Evolutionary conservation across 306 rosid species (phyloP).

Genomic region (Cicer judaicum): DNA sequence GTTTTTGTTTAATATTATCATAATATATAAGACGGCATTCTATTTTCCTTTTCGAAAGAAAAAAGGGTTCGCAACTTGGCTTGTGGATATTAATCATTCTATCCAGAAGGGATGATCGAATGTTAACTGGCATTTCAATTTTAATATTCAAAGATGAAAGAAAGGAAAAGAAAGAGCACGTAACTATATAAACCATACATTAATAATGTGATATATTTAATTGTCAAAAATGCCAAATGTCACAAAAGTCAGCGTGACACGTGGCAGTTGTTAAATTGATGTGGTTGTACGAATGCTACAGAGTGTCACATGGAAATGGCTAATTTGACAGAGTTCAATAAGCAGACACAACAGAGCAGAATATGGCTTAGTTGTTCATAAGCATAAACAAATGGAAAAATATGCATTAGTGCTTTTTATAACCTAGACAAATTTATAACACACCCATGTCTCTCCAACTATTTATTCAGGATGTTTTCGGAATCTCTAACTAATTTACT

Average conservation of each 20-base stretch:
- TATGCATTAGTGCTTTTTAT: constrained; percentile 34
- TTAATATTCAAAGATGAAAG: constrained; percentile 35
- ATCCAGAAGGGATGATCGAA: constrained; percentile 44
- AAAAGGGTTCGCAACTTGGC: constrained; percentile 40
- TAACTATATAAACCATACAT: constrained; percentile 41
- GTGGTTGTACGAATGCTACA: constrained; percentile 22
- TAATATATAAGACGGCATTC: not conserved
- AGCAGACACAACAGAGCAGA: constrained; percentile 46
- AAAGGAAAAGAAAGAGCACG: constrained; percentile 5
- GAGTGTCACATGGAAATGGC: constrained; percentile 49
- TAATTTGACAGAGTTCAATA: constrained; percentile 40
- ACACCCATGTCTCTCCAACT: constrained; percentile 52
- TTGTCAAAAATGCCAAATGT: constrained; percentile 25
- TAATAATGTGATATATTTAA: constrained; percentile 4
- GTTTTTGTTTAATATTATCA: not conserved
- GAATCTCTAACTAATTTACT: not conserved
- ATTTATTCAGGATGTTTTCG: not conserved
- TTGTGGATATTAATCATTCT: constrained; percentile 46
- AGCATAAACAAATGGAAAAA: constrained; percentile 43
- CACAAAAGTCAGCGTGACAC: constrained; percentile 36
- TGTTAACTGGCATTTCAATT: constrained; percentile 57
- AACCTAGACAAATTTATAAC: constrained; percentile 42
- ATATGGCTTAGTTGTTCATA: constrained; percentile 57
- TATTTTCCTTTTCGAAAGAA: constrained; percentile 17
- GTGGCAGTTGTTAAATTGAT: constrained; percentile 34